These are phyloP conservation scores for Mycosarcoma maydis DNA, from an alignment of 1,284 basidiomycete species.

Conservation along the genomic window DNA sequence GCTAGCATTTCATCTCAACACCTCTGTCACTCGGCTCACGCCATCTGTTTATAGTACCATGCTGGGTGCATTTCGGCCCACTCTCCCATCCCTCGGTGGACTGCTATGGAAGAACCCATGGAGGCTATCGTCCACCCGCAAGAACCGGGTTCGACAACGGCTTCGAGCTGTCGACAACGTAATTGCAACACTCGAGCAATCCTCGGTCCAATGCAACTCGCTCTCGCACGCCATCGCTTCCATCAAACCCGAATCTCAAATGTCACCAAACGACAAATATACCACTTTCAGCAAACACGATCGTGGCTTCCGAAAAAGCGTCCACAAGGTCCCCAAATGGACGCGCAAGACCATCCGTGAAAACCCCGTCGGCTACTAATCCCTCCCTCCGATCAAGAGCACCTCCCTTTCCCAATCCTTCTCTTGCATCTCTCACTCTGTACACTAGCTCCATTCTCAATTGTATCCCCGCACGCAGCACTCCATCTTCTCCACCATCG, in stretches of 20 bases:
- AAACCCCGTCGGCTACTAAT: constrained; percentile 45
- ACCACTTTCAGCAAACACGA: constrained; percentile 80
- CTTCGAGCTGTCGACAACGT: constrained; percentile 92
- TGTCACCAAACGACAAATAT: constrained; percentile 91
- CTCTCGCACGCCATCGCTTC: constrained; percentile 79
- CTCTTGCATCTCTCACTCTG: no score
- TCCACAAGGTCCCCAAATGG: constrained; percentile 76
- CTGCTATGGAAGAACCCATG: constrained; percentile 93
- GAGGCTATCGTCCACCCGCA: constrained; percentile 88
- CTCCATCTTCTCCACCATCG: no score
- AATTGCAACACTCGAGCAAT: constrained; percentile 83
- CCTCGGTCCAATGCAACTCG: constrained; percentile 79
- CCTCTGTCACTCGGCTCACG: neutral
- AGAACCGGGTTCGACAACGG: constrained; percentile 86
- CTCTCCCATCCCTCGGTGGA: constrained; percentile 75
- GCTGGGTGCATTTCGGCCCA: constrained; percentile 74
- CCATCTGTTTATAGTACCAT: constrained; percentile 15
- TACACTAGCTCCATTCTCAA: neutral
- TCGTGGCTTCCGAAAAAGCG: constrained; percentile 81
- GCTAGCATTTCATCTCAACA: neutral
- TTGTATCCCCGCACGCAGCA: no score
- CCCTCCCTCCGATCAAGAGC: neutral
- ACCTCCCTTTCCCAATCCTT: no score
- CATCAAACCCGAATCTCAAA: constrained; percentile 86
- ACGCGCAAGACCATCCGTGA: constrained; percentile 48